A percentile compares a stretch with the other conserved stretches of the same genome.
Evolutionary conservation across 139 green algal genomes (phyloP).

Genomic region (Chlorella ohadii): DNA sequence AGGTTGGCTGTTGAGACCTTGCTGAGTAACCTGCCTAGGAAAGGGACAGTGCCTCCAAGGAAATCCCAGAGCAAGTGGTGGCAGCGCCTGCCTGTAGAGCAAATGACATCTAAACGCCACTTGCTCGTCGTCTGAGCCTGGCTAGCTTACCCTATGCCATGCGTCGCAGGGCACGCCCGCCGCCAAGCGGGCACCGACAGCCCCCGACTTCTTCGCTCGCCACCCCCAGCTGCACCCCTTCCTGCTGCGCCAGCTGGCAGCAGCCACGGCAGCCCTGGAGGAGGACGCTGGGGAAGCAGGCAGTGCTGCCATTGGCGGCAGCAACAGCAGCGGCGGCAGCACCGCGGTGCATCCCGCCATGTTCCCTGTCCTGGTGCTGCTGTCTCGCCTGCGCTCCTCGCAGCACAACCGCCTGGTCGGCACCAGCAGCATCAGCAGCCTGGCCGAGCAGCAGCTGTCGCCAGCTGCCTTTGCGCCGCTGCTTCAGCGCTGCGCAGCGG

Average conservation of each 20-base stretch:
- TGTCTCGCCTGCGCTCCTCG: constrained; percentile 62
- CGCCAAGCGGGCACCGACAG: constrained; percentile 62
- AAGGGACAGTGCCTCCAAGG: no score
- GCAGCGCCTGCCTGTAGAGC: no score
- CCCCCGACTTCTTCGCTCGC: constrained; percentile 85
- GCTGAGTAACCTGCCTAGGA: no score
- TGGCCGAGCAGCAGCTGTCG: constrained; percentile 39
- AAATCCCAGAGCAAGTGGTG: no score
- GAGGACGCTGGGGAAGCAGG: not conserved
- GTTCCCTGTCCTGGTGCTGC: constrained; percentile 83
- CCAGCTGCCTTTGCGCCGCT: constrained; percentile 70
- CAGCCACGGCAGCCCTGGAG: constrained; percentile 43
- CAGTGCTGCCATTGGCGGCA: not conserved
- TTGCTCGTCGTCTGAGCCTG: no score
- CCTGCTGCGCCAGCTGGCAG: constrained; percentile 69
- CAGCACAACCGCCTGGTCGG: constrained; percentile 19
- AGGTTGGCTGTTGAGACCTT: no score
- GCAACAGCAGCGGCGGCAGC: not conserved
- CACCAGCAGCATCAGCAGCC: not conserved
- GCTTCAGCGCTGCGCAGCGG: constrained; percentile 61
- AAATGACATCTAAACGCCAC: no score
- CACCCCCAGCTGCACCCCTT: constrained; percentile 86
- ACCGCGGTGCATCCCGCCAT: constrained; percentile 75
- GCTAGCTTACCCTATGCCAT: no score
- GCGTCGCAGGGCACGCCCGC: constrained; percentile 40